A percentile compares a stretch with the other conserved stretches of the same genome.
Conservation (phyloP, 2,329 filamentous ascomycete species). For the Arthroderma uncinatum region DNA sequence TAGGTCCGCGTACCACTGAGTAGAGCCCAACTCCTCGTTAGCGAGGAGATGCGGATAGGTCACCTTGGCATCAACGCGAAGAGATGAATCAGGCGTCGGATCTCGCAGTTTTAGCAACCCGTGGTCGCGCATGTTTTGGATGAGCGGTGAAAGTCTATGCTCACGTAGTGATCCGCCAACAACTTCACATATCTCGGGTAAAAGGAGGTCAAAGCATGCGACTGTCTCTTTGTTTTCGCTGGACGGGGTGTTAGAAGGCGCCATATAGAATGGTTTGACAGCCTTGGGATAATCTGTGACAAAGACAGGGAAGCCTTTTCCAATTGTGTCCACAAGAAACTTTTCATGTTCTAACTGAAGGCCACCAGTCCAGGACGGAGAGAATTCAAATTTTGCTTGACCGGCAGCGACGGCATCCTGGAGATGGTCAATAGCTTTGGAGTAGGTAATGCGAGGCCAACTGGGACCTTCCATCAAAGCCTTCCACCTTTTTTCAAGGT, state of each 20-base stretch:
- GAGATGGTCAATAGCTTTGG: conserved; percentile 61
- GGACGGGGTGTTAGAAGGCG: conserved; percentile 36
- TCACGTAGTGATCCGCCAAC: conserved; percentile 85
- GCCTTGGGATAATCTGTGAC: conserved; percentile 83
- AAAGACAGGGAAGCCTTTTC: conserved; percentile 62
- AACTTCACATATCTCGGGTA: conserved; percentile 76
- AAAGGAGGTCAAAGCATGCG: conserved; percentile 80
- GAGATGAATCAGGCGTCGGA: conserved; percentile 13
- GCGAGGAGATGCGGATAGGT: conserved; percentile 28
- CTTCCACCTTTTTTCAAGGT: conserved; percentile 60
- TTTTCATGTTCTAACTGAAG: conserved; percentile 89
- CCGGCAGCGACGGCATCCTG: conserved; percentile 44
- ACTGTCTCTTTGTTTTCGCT: conserved; percentile 45
- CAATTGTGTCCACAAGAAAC: conserved; percentile 61
- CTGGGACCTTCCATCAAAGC: conserved; percentile 44
- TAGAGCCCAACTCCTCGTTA: conserved; percentile 36
- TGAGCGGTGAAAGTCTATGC: conserved; percentile 57
- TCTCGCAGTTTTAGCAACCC: conserved; percentile 42
- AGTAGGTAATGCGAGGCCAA: conserved; percentile 80
- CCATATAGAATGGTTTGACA: conserved; percentile 90
- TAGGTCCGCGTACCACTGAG: conserved; percentile 83
- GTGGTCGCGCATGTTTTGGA: conserved; percentile 58
- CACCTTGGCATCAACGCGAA: conserved; percentile 11
- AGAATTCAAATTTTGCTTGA: conserved; percentile 50
- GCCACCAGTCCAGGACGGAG: conserved; percentile 59